Base-by-base conservation (phyloP, 163 green algal species). In the Scenedesmus sp. region DNA sequence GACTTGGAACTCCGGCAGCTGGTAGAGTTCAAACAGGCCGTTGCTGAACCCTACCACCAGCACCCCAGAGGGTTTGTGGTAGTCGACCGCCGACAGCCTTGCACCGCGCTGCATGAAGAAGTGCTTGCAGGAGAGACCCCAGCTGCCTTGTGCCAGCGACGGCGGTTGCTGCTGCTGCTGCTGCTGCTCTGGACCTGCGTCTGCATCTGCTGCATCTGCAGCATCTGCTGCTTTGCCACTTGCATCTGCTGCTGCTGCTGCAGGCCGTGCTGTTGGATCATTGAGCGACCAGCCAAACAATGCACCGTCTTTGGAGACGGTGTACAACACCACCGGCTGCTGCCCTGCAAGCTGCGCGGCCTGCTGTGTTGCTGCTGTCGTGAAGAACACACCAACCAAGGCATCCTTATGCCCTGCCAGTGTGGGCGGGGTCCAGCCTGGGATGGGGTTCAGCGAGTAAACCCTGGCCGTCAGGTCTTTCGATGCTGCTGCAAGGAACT, bases 21-120 rank as follows among this genome's bases (percentile, higher is more conserved):
- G 94, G 88, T 97, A 95, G 81, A 99, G 92, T 49, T 99, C 96
- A 93, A 99, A 99, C 53, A 99, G 89, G 59, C 98, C 98, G 68
- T 94, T 95, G 85, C 93, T 97, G 93, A 98, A 98, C 20, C 96
- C 98, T 30, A 94, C 95, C 5, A 98, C 96, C 86, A 99, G 92
- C 68, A 99, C 93, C 24, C 97, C 95, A 30, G 91, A 94, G 7
- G 53, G 79, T 2, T 70, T 61, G 94, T 99, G 97, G 68, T 96
- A 96, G 83, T 94, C 96, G 12, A 94, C 93, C 18, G 93, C 93
- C 0, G 95, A 96, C 56, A 99, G 78, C 56, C 93, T 95, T 15
- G 97, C 95, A 26, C 95, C 96, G 3, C 94, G 88, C 93, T 97
- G 95, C 85, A 97, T 95, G 91, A 99, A 98, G 94, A 98, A 98